Conservation (phyloP, 202 grass and related monocot species). For the Carex arenaria region DNA sequence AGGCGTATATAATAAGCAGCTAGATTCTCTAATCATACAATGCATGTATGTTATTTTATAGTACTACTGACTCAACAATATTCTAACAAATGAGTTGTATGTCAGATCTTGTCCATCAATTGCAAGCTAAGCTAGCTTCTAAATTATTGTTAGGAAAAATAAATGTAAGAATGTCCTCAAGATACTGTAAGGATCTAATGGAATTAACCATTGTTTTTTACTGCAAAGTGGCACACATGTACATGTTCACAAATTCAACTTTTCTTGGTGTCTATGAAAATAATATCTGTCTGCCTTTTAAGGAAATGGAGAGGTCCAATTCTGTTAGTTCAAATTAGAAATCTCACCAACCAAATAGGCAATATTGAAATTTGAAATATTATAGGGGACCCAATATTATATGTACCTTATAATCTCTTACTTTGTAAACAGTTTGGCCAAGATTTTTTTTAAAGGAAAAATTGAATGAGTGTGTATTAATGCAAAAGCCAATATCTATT, state of each 20-base stretch:
- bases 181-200: slow-evolving; percentile 23
- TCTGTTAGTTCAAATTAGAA: slow-evolving; percentile 1
- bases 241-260: slow-evolving; percentile 1
- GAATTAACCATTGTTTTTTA: slow-evolving; percentile 24
- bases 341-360: neutral
- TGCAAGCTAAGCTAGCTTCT: slow-evolving; percentile 19
- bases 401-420: too few species aligned
- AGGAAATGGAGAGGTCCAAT: neutral
- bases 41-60: slow-evolving; percentile 18
- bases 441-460: too few species aligned
- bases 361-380: neutral
- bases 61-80: slow-evolving; percentile 4
- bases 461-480: too few species aligned
- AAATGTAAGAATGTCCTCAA: slow-evolving; percentile 23
- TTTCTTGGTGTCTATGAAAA: neutral
- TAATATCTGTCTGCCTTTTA: neutral
- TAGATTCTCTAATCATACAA: slow-evolving; percentile 32
- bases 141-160: slow-evolving; percentile 16
- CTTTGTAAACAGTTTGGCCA: too few species aligned
- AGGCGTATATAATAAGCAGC: slow-evolving; percentile 28
- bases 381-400: too few species aligned
- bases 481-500: too few species aligned
- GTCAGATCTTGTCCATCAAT: slow-evolving; percentile 22
- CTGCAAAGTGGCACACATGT: slow-evolving; percentile 5
- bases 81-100: slow-evolving; percentile 27